A percentile compares a stretch with the other conserved stretches of the same genome.
phyloP scores from a whole-genome alignment of 164 flowering plant genomes.

The Paratinospora sagittata region DNA sequence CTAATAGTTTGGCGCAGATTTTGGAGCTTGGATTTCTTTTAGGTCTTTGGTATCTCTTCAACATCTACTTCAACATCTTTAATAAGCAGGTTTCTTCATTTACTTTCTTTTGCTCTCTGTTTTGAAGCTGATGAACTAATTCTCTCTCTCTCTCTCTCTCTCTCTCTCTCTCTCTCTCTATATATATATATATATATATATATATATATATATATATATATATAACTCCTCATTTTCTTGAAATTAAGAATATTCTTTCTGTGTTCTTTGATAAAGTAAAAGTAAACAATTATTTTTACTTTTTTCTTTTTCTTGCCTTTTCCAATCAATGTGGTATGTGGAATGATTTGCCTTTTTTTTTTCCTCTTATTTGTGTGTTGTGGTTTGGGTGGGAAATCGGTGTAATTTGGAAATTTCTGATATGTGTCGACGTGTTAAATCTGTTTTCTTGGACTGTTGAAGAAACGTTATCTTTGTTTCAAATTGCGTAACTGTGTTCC shows the following conservation, averaged over 20 bases:
- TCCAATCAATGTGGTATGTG: no score
- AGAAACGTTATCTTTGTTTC: background rate
- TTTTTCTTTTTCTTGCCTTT: no score
- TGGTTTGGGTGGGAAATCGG: no score
- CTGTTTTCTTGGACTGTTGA: background rate
- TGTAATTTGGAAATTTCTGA: no score
- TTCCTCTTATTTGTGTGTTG: no score
- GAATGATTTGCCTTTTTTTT: no score
- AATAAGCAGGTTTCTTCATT: conserved; percentile 53
- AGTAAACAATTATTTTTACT: no score
- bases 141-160: no score
- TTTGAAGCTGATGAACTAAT: background rate
- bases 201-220: no score
- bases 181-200: background rate
- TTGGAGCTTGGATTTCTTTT: conserved; percentile 47
- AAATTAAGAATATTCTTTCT: no score
- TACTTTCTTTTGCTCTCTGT: conserved; percentile 2
- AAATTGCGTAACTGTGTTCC: background rate
- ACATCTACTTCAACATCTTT: conserved; percentile 68
- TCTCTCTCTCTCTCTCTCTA: no score
- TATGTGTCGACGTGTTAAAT: background rate
- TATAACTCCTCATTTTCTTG: background rate
- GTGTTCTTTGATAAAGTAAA: no score
- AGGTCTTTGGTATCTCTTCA: conserved; percentile 57
- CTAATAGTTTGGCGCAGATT: conserved; percentile 22